phyloP scores from a whole-genome alignment of 805 yeast species.

The Candida verbasci region DNA sequence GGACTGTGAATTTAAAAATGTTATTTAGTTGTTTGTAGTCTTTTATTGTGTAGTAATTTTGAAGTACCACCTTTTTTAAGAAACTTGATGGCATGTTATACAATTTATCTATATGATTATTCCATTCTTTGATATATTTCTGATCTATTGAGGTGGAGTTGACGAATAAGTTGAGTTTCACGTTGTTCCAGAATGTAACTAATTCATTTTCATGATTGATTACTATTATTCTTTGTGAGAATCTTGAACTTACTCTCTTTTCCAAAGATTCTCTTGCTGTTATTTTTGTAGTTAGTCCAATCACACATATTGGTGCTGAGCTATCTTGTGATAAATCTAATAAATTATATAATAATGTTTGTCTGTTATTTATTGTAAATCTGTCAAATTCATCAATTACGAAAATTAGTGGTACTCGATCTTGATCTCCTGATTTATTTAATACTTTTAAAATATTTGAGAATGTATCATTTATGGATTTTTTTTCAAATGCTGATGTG shows the following conservation, averaged over 20 bases:
- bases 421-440: slow-evolving; percentile 30
- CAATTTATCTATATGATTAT: slow-evolving; percentile 31
- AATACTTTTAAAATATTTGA: slow-evolving; percentile 51
- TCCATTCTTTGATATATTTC: slow-evolving; percentile 35
- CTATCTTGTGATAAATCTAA: slow-evolving; percentile 79
- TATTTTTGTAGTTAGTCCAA: slow-evolving; percentile 74
- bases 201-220: slow-evolving; percentile 45
- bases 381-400: slow-evolving; percentile 82
- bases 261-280: slow-evolving; percentile 80
- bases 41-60: slow-evolving; percentile 55
- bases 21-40: slow-evolving; percentile 49
- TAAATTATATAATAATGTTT: slow-evolving; percentile 79
- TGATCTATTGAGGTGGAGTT: slow-evolving; percentile 10
- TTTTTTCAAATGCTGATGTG: slow-evolving; percentile 36
- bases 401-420: slow-evolving; percentile 60
- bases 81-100: slow-evolving; percentile 16
- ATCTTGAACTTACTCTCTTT: slow-evolving; percentile 86
- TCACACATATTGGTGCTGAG: slow-evolving; percentile 68
- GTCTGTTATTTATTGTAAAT: slow-evolving; percentile 69
- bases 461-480: slow-evolving; percentile 58
- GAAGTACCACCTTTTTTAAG: slow-evolving; percentile 13
- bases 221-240: slow-evolving; percentile 71
- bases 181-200: slow-evolving; percentile 48
- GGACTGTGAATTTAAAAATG: slow-evolving; percentile 39
- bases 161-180: slow-evolving; percentile 34